Evolutionary conservation across 2,329 filamentous ascomycete species (phyloP).

Genomic region (Cercospora sp.): DNA sequence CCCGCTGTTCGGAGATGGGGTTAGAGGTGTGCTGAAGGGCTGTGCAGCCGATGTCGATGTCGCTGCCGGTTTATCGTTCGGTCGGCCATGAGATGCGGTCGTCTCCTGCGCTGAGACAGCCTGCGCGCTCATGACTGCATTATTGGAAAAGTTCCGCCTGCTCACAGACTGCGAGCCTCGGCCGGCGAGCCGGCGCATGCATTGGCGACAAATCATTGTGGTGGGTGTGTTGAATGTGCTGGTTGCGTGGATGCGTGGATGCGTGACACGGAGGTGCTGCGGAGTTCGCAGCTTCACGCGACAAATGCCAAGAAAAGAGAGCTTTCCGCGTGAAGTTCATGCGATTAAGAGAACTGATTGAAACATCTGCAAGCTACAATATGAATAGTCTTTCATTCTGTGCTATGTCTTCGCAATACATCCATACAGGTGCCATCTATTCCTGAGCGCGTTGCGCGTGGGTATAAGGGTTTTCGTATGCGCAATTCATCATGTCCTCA

Average conservation of each 20-base stretch:
- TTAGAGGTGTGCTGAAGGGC: conserved; percentile 47
- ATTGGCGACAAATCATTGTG: conserved; percentile 39
- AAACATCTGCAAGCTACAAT: not conserved
- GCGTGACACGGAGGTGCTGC: not conserved
- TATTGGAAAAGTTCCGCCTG: conserved; percentile 23
- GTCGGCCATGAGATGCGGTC: conserved; percentile 36
- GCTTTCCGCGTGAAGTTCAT: not conserved
- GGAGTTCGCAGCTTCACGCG: not conserved
- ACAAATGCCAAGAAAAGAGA: not conserved
- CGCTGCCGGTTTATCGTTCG: conserved; percentile 42
- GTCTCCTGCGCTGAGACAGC: conserved; percentile 35
- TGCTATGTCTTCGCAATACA: conserved; percentile 11
- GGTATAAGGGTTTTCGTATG: conserved; percentile 9
- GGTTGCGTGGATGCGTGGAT: not conserved
- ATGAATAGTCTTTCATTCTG: conserved; percentile 8
- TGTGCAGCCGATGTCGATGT: conserved; percentile 50
- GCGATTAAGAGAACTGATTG: not conserved
- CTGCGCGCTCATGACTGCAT: conserved; percentile 23
- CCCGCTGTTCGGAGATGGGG: conserved; percentile 33
- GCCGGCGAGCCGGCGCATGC: conserved; percentile 32
- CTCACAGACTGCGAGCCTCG: conserved; percentile 13
- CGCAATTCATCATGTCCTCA: not conserved
- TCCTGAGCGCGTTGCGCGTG: conserved; percentile 2
- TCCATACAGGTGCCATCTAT: conserved; percentile 6
- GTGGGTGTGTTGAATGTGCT: not conserved